These are phyloP conservation scores for Strigomonas culicis DNA, from an alignment of 208 protist genomes.

Conservation along the genomic window DNA sequence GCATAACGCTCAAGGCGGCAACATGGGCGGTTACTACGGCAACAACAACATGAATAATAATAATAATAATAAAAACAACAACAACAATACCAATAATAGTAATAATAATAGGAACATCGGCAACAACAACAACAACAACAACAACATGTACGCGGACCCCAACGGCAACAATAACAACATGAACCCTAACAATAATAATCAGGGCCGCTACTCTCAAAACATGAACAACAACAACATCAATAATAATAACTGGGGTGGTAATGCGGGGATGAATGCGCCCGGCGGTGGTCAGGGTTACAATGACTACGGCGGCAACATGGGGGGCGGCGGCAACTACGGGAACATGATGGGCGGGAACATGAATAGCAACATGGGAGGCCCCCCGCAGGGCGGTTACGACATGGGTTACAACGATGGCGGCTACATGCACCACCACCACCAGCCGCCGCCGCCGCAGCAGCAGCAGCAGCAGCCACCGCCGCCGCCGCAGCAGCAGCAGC, in stretches of 20 bases:
- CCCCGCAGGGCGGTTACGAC: not conserved
- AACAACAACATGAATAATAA: constrained; percentile 7
- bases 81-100: constrained; percentile 17
- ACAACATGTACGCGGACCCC: not conserved
- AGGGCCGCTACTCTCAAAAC: constrained; percentile 5
- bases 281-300: not conserved
- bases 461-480: not conserved
- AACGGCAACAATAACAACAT: constrained; percentile 4
- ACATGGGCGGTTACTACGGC: not conserved
- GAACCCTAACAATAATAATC: constrained; percentile 14
- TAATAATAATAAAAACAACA: not conserved
- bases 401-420: not conserved
- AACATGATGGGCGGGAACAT: not conserved
- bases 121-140: not conserved
- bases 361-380: not conserved
- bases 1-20: not conserved
- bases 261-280: not conserved
- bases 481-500: constrained; percentile 13
- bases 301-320: not conserved
- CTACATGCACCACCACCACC: not conserved
- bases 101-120: constrained; percentile 13
- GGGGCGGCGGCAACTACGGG: not conserved
- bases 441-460: constrained; percentile 6
- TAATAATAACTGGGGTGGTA: constrained; percentile 9
- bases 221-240: constrained; percentile 14